These are phyloP conservation scores for Nannochloris sp. DNA, from an alignment of 139 green algal genomes.

Conservation along the genomic window DNA sequence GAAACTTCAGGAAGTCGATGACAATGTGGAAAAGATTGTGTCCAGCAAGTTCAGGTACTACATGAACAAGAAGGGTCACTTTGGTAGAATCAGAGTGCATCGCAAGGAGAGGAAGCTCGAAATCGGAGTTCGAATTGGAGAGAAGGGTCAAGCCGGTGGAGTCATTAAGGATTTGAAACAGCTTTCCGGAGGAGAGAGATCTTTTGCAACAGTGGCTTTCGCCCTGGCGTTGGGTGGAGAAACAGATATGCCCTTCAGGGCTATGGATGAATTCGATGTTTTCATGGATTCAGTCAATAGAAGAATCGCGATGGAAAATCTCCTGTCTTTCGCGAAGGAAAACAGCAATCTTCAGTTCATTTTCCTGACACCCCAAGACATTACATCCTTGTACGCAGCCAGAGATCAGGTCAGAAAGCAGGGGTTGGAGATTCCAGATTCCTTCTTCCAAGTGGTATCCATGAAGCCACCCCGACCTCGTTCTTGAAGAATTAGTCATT, in stretches of 20 bases:
- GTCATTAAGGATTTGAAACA: conserved; percentile 45
- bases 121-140: conserved; percentile 17
- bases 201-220: conserved; percentile 81
- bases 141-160: conserved; percentile 2
- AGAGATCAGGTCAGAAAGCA: conserved; percentile 13
- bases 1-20: conserved; percentile 15
- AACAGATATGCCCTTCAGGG: conserved; percentile 65
- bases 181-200: conserved; percentile 77
- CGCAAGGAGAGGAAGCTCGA: conserved; percentile 11
- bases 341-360: conserved; percentile 58
- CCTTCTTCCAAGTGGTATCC: conserved; percentile 20
- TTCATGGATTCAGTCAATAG: conserved; percentile 63
- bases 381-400: conserved; percentile 31
- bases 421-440: conserved; percentile 3
- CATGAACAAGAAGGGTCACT: conserved; percentile 40
- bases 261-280: conserved; percentile 85
- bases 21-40: conserved; percentile 17
- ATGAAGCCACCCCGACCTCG: conserved; percentile 16
- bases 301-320: conserved; percentile 50
- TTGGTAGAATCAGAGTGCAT: conserved; percentile 36
- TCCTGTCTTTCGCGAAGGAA: conserved; percentile 63
- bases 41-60: conserved; percentile 23
- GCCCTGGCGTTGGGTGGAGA: conserved; percentile 70
- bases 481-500: not conserved
- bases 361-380: conserved; percentile 69